phyloP scores from a whole-genome alignment of 1,284 basidiomycete genomes.

The Ustilago xerochloae region DNA sequence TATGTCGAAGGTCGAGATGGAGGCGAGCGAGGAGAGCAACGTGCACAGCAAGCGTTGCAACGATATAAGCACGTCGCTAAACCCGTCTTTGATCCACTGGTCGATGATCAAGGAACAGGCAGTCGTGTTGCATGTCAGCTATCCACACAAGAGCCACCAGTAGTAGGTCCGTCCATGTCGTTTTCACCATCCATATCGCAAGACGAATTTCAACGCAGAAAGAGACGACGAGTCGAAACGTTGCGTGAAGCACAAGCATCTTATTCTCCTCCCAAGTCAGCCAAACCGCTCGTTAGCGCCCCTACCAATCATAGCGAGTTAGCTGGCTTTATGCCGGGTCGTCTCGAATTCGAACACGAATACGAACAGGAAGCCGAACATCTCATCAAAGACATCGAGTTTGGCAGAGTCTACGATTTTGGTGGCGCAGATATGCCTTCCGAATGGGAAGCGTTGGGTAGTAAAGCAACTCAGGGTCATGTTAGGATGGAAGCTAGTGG shows the following conservation, averaged over 20 bases:
- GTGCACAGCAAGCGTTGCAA: slow-evolving; percentile 45
- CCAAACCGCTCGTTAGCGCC: slow-evolving; percentile 85
- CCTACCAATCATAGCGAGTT: slow-evolving; percentile 91
- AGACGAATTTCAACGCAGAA: slow-evolving; percentile 64
- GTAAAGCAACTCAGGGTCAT: slow-evolving; percentile 57
- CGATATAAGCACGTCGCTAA: slow-evolving; percentile 17
- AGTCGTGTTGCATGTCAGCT: slow-evolving; percentile 43
- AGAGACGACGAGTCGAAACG: slow-evolving; percentile 62
- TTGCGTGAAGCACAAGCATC: slow-evolving; percentile 60
- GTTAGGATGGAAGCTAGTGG: slow-evolving; percentile 72
- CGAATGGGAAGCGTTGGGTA: slow-evolving; percentile 61
- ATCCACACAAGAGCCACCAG: slow-evolving; percentile 50
- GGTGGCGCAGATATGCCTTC: slow-evolving; percentile 76
- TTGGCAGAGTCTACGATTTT: slow-evolving; percentile 84
- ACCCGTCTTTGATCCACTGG: slow-evolving; percentile 30
- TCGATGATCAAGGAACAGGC: slow-evolving; percentile 42
- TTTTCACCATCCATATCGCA: slow-evolving; percentile 52
- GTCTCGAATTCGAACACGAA: slow-evolving; percentile 97
- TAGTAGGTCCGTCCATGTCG: slow-evolving; percentile 58
- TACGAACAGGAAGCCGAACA: slow-evolving; percentile 91
- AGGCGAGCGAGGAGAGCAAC: slow-evolving; percentile 44
- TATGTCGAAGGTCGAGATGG: slow-evolving; percentile 75
- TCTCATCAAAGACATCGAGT: slow-evolving; percentile 94
- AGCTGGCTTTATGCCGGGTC: slow-evolving; percentile 90
- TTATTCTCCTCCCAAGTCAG: slow-evolving; percentile 55